Evolutionary conservation across 2,329 filamentous ascomycete species (phyloP), one percentile per base, ranked within the genome.

Genomic region (Beauveria australis): DNA sequence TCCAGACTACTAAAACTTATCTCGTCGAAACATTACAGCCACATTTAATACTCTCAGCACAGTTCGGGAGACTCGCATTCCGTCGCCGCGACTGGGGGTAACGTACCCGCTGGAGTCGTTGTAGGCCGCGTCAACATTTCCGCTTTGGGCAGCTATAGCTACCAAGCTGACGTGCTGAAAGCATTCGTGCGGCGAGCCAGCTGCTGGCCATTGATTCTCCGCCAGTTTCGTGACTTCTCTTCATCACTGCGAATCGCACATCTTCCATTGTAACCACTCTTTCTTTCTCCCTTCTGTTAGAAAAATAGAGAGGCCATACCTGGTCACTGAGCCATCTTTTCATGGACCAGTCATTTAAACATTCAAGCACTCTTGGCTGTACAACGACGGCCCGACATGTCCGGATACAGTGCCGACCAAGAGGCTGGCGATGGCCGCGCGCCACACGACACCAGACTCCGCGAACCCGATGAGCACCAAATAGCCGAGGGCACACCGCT

Each of bases 401-500:
- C 47, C 37, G 37, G 41, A 47, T 8, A 0, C n/a, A 19, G 8
- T 14, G n/a, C 37, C 37, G 57, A 47, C 48, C 8, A 3, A 7
- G 57, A 47, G 26, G 14, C 28, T 19, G 47, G 37, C 33, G 37
- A 52, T 22, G 57, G 22, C 8, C 19, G n/a, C n/a, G 44, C 26
- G 18, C 16, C 41, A 28, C 4, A 18, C 47, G 24, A 44, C 22
- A 43, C 10, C 18, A 22, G 37, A 24, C 10, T 18, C 3, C 43
- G 30, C 30, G 14, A 33, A 18, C 2, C 3, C 22, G 14, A 14
- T 30, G 40, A 33, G 10, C 40, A 37, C 41, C 24, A 44, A 5
- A 30, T 16, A 3, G 46, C 28, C 48, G 64, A 66, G 49, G 52
- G 60, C 22, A 63, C 64, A 19, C 64, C 61, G 16, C 49, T 66